Evolutionary conservation across 1,284 basidiomycete genomes (phyloP), one percentile per base, ranked within the genome.

Genomic region (Afroboletus lepidellus): DNA sequence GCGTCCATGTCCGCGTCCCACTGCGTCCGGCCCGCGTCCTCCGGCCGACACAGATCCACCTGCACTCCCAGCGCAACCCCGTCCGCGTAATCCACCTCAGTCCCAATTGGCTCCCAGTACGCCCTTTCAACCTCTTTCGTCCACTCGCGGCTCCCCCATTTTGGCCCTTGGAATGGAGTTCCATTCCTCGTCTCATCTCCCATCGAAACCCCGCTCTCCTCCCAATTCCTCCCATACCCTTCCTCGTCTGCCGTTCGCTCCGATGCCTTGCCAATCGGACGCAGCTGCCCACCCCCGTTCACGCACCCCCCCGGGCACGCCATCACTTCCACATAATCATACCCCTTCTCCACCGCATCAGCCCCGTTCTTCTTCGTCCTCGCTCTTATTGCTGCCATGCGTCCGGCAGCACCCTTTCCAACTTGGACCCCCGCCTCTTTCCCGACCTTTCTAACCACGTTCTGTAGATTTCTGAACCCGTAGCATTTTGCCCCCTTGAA

Each of bases 291-390:
- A 24, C 97, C 96, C 3, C 97, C 96, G 65, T 98, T 98, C 44
- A 98, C 92, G 67, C 97, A 99, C 7, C 97, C 97, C 0, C 90
- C 85, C 0, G 97, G 97, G 74, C 97, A 99, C 21, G 97, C 97
- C 97, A 99, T 99, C 55, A 99, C 94, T 66, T 99, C 97, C 44
- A 99, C 89, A 69, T 96, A 99, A 72, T 99, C 96, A 69, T 96
- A 91, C 30, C 82, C 77, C 55, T 79, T 76, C 43, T 68, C 71
- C 8, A 55, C 71, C 16, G 51, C 71, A 12, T 64, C 66, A 34
- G 44, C 60, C 12, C 57, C 70, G 47, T 57, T 63, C 56, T 60
- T 67, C 59, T 72, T 73, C 50, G 51, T 58, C 46, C 74, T 65
- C 7, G 69, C 73, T 34, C 70, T 60, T 32, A 60, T 55, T 21